Base-by-base conservation (phyloP, 176 grass and related monocot species). In the Aegilops speltoides region DNA sequence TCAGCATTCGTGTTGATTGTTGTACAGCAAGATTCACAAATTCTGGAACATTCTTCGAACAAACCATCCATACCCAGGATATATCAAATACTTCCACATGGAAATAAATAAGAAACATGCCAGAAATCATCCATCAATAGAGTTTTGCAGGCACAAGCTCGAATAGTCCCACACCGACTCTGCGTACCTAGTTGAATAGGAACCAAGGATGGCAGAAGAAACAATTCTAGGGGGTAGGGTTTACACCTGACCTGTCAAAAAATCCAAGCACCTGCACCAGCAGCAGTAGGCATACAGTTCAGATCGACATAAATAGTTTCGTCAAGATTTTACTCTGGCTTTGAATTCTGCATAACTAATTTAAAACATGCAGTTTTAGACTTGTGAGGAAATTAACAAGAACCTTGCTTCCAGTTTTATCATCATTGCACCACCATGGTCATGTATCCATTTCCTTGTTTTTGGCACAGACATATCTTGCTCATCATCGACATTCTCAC, bases 211-310 rank as follows among this genome's bases (percentile, higher is more conserved):
- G 94, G 94, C 43, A 93, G 87, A 81, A 93, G 87, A 34, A 85
- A 93, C n/a, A 93, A n/a, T 71, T 96, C 91, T 37, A 91, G 94
- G 5, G 87, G 87, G 22, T 88, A 15, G 91, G 91, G 45, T 96
- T 91, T 23, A 87, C 74, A 69, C 94, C 94, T 25, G 89, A 93
- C 94, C 94, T 93, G 84, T 96, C 89, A 69, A 86, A 93, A 87
- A 83, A 82, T 79, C 94, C 94, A 82, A 96, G 91, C 4, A 96
- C 84, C 94, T 96, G 87, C 57, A 89, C 1, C 37, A 38, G 37
- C 37, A 38, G 8, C 73, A 74, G 31, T 43, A 65, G 32, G 26
- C 50, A 46, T 14, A 12, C 43, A 23, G 2, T 83, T 37, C 36
- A 37, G 36, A 37, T 37, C 36, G 36, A 37, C 7, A 8, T 37